These are phyloP conservation scores for Parsonsia alboflavescens DNA, from an alignment of 257 asterid species.

Conservation along the genomic window DNA sequence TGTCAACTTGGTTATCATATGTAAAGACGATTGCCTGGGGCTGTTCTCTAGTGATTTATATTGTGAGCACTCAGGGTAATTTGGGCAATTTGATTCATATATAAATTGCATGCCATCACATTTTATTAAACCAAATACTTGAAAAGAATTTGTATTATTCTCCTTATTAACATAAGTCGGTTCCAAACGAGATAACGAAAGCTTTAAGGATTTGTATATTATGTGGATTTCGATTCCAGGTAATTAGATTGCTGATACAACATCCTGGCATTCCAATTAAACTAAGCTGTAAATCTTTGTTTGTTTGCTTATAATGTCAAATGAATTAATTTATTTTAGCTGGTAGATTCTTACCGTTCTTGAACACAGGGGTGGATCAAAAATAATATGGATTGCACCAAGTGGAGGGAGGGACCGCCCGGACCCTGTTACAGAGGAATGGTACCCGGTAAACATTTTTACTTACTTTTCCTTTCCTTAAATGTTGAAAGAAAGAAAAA, in stretches of 20 bases:
- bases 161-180: too few relatives aligned
- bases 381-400: slow-evolving; percentile 94
- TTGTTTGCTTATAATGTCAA: not conserved
- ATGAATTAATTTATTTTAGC: not conserved
- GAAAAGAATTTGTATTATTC: too few relatives aligned
- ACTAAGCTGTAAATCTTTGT: not conserved
- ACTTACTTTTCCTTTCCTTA: slow-evolving; percentile 9
- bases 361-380: slow-evolving; percentile 74
- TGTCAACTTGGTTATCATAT: not conserved
- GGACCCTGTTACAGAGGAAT: slow-evolving; percentile 74
- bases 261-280: not conserved
- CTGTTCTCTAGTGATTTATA: not conserved
- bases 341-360: not conserved
- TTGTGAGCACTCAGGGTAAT: not conserved
- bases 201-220: too few relatives aligned
- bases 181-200: too few relatives aligned
- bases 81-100: not conserved
- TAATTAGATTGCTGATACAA: too few relatives aligned
- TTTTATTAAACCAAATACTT: not conserved
- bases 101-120: not conserved
- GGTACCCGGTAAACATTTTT: slow-evolving; percentile 67
- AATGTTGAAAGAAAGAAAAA: not conserved
- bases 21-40: not conserved
- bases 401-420: slow-evolving; percentile 99
- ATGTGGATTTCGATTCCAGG: too few relatives aligned